Conservation (phyloP, 257 asterid species). For the Ballota nigra region DNA sequence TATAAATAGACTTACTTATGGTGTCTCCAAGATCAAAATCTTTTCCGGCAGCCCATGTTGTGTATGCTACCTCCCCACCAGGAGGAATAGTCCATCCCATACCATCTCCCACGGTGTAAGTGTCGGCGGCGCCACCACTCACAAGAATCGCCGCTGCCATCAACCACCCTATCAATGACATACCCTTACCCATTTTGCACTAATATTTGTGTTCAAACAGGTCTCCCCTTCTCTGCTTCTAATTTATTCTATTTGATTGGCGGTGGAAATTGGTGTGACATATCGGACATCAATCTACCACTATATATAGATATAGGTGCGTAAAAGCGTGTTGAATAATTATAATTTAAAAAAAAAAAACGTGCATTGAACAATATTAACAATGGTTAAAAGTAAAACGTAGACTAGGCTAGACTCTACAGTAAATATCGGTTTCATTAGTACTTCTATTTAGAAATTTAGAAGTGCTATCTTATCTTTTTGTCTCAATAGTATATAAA, state of each 20-base stretch:
- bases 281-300: background rate
- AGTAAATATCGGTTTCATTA: background rate
- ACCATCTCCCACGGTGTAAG: slow-evolving; percentile 27
- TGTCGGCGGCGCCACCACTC: slow-evolving; percentile 25
- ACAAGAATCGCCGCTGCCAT: slow-evolving; percentile 20
- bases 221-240: slow-evolving; percentile 11
- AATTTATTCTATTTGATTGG: background rate
- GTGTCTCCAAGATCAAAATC: slow-evolving; percentile 31
- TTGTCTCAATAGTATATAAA: background rate
- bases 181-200: background rate
- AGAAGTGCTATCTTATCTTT: background rate
- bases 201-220: slow-evolving; percentile 19
- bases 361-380: too few relatives aligned
- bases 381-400: background rate
- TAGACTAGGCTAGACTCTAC: background rate
- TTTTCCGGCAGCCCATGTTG: slow-evolving; percentile 20
- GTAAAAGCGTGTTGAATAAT: background rate
- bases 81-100: slow-evolving; percentile 39
- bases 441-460: too few relatives aligned
- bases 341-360: background rate
- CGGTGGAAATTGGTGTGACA: background rate
- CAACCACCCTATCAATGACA: slow-evolving; percentile 20
- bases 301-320: background rate
- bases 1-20: slow-evolving; percentile 15
- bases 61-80: slow-evolving; percentile 19